Percentiles rank a stretch among this genome's conserved stretches.
Conservation (phyloP, 2,329 filamentous ascomycete species). For the Drechslerella coelobrocha region DNA sequence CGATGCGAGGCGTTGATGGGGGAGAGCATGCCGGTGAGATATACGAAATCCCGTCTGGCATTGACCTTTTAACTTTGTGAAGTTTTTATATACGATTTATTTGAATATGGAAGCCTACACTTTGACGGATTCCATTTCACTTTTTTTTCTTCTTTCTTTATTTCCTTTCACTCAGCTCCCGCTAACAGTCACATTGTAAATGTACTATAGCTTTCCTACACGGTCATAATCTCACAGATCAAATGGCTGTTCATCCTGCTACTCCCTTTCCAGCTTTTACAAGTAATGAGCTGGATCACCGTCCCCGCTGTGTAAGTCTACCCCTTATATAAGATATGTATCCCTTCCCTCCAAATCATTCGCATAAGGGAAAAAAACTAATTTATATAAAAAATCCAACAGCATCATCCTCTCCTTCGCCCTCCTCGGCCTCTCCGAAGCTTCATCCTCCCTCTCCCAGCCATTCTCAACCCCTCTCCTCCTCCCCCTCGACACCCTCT, state of each 20-base stretch:
- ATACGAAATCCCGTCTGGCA: background rate
- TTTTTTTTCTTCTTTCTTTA: background rate
- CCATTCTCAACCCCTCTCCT: constrained; percentile 17
- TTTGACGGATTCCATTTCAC: background rate
- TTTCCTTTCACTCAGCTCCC: too few species aligned
- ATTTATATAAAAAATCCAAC: background rate
- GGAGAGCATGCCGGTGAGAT: constrained; percentile 40
- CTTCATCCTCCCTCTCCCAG: constrained; percentile 23
- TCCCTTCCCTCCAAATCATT: too few species aligned
- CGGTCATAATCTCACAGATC: constrained; percentile 84
- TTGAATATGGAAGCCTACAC: constrained; percentile 1
- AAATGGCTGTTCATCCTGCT: constrained; percentile 82
- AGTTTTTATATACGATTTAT: background rate
- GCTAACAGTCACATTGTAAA: too few species aligned
- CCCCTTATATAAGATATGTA: background rate
- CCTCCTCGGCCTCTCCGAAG: constrained; percentile 41
- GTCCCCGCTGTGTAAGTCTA: constrained; percentile 67
- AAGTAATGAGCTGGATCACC: constrained; percentile 71
- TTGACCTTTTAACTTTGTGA: too few species aligned
- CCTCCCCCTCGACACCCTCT: constrained; percentile 46
- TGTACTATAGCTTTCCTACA: constrained; percentile 68
- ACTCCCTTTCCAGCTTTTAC: constrained; percentile 78
- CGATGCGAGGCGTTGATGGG: constrained; percentile 41
- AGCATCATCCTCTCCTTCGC: constrained; percentile 32
- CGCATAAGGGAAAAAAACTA: too few species aligned